Conservation (phyloP, 1,284 basidiomycete genomes). For the Tilletiaria anomala region DNA sequence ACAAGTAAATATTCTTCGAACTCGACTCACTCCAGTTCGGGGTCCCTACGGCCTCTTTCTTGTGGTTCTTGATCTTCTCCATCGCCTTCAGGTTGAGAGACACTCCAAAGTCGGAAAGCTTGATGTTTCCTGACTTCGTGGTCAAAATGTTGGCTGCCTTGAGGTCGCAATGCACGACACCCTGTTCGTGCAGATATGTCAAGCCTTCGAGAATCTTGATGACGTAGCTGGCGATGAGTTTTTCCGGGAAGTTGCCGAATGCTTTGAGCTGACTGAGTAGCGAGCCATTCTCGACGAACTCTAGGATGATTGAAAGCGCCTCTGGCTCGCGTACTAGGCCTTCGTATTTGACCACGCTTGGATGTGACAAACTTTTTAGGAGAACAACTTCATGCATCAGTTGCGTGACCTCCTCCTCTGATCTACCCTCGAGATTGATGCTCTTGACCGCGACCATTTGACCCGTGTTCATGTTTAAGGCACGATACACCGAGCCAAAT, state of each 20-base stretch:
- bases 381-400: conserved; percentile 83
- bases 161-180: conserved; percentile 46
- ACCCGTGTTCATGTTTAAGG: conserved; percentile 68
- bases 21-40: conserved; percentile 81
- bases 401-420: conserved; percentile 61
- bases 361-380: conserved; percentile 71
- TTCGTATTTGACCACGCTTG: conserved; percentile 88
- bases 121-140: conserved; percentile 47
- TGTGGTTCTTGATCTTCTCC: conserved; percentile 64
- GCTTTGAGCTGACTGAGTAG: conserved; percentile 76
- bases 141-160: conserved; percentile 49
- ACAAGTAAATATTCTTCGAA: too few species aligned
- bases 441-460: conserved; percentile 91
- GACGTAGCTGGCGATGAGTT: conserved; percentile 72
- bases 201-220: conserved; percentile 85
- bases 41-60: conserved; percentile 60
- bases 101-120: conserved; percentile 49
- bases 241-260: conserved; percentile 79
- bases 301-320: conserved; percentile 74
- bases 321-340: conserved; percentile 80
- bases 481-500: conserved; percentile 86
- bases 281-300: conserved; percentile 90
- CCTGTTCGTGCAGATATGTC: conserved; percentile 65
- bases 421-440: conserved; percentile 68
- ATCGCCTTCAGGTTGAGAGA: conserved; percentile 32